Percentiles rank a stretch among this genome's conserved stretches.
phyloP scores from a whole-genome alignment of 177 flowering plant genomes.

The Tripterygium wilfordii region DNA sequence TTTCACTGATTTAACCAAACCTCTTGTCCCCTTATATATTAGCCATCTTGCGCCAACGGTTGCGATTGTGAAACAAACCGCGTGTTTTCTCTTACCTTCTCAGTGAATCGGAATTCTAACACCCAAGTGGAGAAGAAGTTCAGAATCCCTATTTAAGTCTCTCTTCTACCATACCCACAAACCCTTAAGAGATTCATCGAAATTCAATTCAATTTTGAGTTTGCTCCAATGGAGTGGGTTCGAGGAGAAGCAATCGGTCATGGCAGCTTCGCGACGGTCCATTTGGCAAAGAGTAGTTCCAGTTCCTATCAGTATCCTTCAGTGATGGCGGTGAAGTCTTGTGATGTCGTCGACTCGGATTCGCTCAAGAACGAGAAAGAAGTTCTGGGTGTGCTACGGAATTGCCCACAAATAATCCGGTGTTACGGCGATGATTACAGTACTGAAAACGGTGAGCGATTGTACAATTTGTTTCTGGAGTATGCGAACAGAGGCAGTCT shows the following conservation, averaged over 20 bases:
- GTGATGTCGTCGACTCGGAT: conserved; percentile 14
- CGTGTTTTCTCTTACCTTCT: no score
- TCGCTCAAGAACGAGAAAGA: conserved; percentile 40
- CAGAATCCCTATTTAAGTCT: no score
- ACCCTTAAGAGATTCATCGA: no score
- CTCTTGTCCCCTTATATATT: no score
- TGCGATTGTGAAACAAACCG: no score
- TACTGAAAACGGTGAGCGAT: conserved; percentile 32
- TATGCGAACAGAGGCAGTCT: conserved; percentile 52
- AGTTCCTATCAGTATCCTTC: conserved; percentile 15
- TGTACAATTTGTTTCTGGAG: conserved; percentile 62
- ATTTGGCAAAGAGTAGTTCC: conserved; percentile 30
- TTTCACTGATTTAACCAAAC: no score
- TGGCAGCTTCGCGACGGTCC: conserved; percentile 53
- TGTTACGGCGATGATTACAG: conserved; percentile 42
- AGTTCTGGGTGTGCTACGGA: conserved; percentile 26
- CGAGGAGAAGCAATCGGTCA: conserved; percentile 46
- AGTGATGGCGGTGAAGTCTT: conserved; percentile 65
- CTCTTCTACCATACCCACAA: no score
- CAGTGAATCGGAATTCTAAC: no score
- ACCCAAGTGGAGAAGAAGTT: no score
- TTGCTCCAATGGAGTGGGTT: conserved; percentile 76
- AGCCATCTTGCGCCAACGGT: no score
- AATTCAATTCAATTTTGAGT: no score
- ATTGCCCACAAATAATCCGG: conserved; percentile 39